Evolutionary conservation across 225 moss, liverwort and hornwort genomes (phyloP).

Genomic region (Lunularia cruciata): DNA sequence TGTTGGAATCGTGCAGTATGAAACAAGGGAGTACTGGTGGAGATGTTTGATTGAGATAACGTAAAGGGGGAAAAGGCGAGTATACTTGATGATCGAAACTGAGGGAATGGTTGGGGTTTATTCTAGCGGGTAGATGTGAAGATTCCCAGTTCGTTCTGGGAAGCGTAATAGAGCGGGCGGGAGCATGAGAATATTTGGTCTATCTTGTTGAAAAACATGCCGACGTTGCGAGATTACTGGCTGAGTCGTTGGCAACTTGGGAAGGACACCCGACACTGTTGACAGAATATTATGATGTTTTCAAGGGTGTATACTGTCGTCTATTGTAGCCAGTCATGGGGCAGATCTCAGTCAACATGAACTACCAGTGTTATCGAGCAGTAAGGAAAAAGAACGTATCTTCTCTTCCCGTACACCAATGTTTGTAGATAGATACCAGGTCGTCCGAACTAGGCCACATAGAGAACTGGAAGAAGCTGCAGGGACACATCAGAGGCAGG

Average conservation of each 20-base stretch:
- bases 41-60: too few relatives aligned
- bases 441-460: not conserved
- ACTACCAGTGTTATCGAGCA: not conserved
- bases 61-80: too few relatives aligned
- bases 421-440: not conserved
- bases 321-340: not conserved
- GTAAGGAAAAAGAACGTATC: not conserved
- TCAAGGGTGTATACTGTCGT: conserved; percentile 6
- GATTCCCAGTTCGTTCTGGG: too few relatives aligned
- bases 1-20: too few relatives aligned
- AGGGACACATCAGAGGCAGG: not conserved
- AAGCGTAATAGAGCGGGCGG: too few relatives aligned
- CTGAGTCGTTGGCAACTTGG: not conserved
- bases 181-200: too few relatives aligned
- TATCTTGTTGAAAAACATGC: too few relatives aligned
- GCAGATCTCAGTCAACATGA: not conserved
- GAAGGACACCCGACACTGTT: not conserved
- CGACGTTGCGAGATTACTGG: too few relatives aligned
- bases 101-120: too few relatives aligned
- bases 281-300: not conserved
- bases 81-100: too few relatives aligned
- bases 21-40: too few relatives aligned
- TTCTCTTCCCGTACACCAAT: not conserved
- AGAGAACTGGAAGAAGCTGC: not conserved
- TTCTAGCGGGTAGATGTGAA: too few relatives aligned